Conservation (phyloP, 257 asterid species). For the Nicotiana benthamiana region DNA sequence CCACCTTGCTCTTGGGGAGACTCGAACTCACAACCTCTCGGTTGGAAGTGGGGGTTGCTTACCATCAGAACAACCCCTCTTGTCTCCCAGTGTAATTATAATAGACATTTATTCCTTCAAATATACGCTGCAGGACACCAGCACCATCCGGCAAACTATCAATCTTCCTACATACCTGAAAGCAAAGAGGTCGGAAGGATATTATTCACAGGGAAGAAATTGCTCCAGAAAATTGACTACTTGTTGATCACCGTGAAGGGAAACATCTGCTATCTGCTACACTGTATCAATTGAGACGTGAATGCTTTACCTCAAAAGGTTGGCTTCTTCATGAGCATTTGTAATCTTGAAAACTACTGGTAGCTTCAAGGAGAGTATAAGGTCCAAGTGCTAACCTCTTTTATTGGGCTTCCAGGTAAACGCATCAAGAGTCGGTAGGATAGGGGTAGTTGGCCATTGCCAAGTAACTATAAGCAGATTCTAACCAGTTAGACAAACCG, state of each 20-base stretch:
- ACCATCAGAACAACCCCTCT: no score
- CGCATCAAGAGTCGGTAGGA: slow-evolving; percentile 86
- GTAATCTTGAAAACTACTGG: background rate
- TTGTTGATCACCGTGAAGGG: background rate
- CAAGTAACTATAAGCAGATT: slow-evolving; percentile 76
- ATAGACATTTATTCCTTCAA: slow-evolving; percentile 72
- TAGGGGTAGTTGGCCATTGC: slow-evolving; percentile 90
- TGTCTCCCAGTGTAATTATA: slow-evolving; percentile 81
- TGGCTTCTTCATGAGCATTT: background rate
- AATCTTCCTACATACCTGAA: slow-evolving; percentile 73
- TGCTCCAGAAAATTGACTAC: background rate
- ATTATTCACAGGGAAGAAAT: background rate
- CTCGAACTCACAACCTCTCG: no score
- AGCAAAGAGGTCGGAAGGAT: background rate
- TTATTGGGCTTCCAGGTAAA: slow-evolving; percentile 83
- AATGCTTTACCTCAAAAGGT: background rate
- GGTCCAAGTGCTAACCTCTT: slow-evolving; percentile 45
- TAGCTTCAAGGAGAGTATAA: background rate
- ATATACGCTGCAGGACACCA: slow-evolving; percentile 50
- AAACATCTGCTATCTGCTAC: background rate
- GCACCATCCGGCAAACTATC: slow-evolving; percentile 55
- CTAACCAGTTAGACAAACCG: slow-evolving; percentile 67
- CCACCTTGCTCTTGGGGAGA: no score
- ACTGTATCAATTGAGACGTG: background rate
- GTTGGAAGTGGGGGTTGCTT: no score